phyloP scores from a whole-genome alignment of 805 yeast species.

The Ogataea trehalophila region DNA sequence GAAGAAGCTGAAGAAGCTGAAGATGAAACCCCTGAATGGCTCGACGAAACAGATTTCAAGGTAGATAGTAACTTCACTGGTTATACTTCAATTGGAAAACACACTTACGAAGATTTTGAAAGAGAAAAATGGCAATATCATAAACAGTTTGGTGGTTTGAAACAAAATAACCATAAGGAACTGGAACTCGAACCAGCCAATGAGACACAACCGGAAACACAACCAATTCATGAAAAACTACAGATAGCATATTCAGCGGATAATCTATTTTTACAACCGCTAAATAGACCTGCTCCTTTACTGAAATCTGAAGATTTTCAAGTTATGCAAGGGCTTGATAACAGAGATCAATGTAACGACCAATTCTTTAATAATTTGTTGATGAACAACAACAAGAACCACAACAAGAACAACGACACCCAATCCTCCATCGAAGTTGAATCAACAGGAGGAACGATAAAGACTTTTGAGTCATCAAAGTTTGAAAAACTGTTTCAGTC shows the following conservation, averaged over 20 bases:
- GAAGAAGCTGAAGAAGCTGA: conserved; percentile 10
- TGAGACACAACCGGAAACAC: background rate
- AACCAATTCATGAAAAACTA: background rate
- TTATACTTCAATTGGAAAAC: conserved; percentile 21
- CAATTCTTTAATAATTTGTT: conserved; percentile 20
- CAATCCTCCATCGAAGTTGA: background rate
- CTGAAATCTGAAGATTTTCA: conserved; percentile 14
- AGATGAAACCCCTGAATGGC: conserved; percentile 29
- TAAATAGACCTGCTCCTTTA: background rate
- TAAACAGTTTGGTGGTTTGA: conserved; percentile 12
- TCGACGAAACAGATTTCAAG: conserved; percentile 29
- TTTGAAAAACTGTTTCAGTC: conserved; percentile 17
- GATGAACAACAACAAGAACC: conserved; percentile 1
- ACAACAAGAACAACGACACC: too few species aligned
- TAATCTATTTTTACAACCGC: background rate
- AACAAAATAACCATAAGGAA: background rate
- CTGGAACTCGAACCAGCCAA: conserved; percentile 6
- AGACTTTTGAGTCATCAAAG: conserved; percentile 15
- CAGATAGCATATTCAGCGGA: background rate
- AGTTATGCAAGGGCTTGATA: conserved; percentile 13
- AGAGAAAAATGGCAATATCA: conserved; percentile 23
- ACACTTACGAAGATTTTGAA: conserved; percentile 28
- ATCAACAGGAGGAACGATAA: background rate
- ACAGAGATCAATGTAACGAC: conserved; percentile 17
- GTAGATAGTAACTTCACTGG: conserved; percentile 25